Percentiles rank a stretch among this genome's conserved stretches.
phyloP scores from a whole-genome alignment of 1,284 basidiomycete genomes.

The Ustilago cynodontis region DNA sequence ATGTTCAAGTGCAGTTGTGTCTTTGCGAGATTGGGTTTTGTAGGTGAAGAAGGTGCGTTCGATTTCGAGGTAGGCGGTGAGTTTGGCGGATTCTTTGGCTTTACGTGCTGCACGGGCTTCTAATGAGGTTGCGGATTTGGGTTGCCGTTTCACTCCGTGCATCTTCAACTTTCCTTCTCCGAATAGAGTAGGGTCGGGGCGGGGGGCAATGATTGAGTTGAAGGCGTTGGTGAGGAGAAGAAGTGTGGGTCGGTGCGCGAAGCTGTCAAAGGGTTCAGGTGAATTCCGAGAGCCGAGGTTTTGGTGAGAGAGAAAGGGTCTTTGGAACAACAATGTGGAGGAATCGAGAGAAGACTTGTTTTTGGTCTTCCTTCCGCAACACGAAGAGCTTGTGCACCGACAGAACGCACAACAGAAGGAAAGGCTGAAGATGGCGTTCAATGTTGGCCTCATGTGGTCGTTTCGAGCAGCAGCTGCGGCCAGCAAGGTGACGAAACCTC shows the following conservation, averaged over 20 bases:
- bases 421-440: slow-evolving; percentile 11
- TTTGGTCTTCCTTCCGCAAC: background rate
- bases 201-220: background rate
- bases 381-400: background rate
- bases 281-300: slow-evolving; percentile 7
- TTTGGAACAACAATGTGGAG: slow-evolving; percentile 13
- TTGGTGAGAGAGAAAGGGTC: background rate
- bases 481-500: background rate
- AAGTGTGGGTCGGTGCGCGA: background rate
- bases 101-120: slow-evolving; percentile 54
- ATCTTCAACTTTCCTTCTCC: slow-evolving; percentile 2
- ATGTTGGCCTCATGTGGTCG: slow-evolving; percentile 17
- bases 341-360: slow-evolving; percentile 9
- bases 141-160: slow-evolving; percentile 54
- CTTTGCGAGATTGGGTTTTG: slow-evolving; percentile 26
- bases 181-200: background rate
- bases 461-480: background rate
- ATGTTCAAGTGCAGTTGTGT: slow-evolving; percentile 43
- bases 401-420: background rate
- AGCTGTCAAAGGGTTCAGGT: background rate
- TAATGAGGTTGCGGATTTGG: slow-evolving; percentile 26
- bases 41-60: slow-evolving; percentile 49
- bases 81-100: slow-evolving; percentile 57
- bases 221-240: too few relatives aligned
- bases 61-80: slow-evolving; percentile 50